These are phyloP conservation scores for Heliocybe sulcata DNA, from an alignment of 1,284 basidiomycete genomes.

Conservation along the genomic window DNA sequence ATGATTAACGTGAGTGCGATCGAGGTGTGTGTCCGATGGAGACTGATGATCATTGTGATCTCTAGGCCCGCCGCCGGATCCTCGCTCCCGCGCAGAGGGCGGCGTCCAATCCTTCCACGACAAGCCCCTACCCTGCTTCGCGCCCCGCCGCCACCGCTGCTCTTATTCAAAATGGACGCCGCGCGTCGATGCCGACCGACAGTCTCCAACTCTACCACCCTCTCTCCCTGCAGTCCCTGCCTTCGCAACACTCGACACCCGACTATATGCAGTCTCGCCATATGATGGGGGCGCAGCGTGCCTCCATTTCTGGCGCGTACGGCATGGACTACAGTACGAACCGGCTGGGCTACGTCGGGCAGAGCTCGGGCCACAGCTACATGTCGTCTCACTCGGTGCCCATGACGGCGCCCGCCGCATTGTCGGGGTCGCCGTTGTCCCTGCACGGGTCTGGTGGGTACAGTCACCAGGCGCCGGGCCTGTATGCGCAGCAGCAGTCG, in stretches of 20 bases:
- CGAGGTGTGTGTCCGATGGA: neutral
- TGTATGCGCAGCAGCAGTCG: slow-evolving; percentile 1
- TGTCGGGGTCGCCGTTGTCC: neutral
- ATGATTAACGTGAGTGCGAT: slow-evolving; percentile 76
- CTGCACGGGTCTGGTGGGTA: neutral
- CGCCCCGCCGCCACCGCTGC: slow-evolving; percentile 28
- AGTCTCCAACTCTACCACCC: slow-evolving; percentile 66
- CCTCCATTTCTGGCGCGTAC: neutral
- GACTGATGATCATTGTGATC: slow-evolving; percentile 8
- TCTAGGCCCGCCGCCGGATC: slow-evolving; percentile 71
- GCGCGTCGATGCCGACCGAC: slow-evolving; percentile 43
- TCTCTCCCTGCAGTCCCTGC: slow-evolving; percentile 57
- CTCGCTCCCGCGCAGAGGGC: slow-evolving; percentile 73
- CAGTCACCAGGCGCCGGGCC: neutral
- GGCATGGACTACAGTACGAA: neutral
- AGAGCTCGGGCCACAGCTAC: neutral
- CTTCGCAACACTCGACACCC: slow-evolving; percentile 5
- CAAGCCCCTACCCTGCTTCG: slow-evolving; percentile 53
- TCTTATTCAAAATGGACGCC: slow-evolving; percentile 21
- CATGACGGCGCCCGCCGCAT: neutral
- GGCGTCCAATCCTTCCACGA: slow-evolving; percentile 66
- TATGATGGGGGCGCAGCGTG: slow-evolving; percentile 1
- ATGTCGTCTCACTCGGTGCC: neutral
- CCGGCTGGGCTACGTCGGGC: neutral
- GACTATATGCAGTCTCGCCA: neutral